Evolutionary conservation across 2,329 filamentous ascomycete species (phyloP).

Genomic region (Grosmannia clavigera): DNA sequence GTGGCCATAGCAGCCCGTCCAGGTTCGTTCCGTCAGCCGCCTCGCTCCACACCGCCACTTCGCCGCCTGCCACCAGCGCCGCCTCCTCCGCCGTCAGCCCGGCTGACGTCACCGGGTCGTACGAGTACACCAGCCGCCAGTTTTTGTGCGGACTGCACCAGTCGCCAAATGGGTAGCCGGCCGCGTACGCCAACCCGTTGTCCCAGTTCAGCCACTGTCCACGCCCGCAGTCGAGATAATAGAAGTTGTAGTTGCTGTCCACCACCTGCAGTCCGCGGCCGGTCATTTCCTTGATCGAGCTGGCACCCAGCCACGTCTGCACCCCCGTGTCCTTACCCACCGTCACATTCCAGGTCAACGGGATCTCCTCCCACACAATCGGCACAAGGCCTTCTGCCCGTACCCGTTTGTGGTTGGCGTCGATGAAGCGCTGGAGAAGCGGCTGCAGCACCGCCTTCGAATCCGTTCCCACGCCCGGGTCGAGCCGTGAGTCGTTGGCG

Average conservation of each 20-base stretch:
- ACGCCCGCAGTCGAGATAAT: constrained; percentile 75
- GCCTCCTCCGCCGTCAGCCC: constrained; percentile 49
- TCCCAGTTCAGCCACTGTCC: constrained; percentile 67
- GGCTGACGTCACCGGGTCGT: constrained; percentile 49
- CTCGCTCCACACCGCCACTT: constrained; percentile 73
- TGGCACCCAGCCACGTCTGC: constrained; percentile 63
- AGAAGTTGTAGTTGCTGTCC: constrained; percentile 64
- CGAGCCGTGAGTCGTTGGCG: constrained; percentile 58
- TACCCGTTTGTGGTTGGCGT: constrained; percentile 55
- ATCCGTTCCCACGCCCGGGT: constrained; percentile 59
- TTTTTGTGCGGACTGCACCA: constrained; percentile 72
- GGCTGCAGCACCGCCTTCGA: constrained; percentile 53
- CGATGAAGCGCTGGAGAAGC: constrained; percentile 65
- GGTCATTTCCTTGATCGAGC: constrained; percentile 48
- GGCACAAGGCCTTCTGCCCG: constrained; percentile 53
- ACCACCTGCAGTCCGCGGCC: constrained; percentile 57
- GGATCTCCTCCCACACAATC: constrained; percentile 82
- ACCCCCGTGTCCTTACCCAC: constrained; percentile 60
- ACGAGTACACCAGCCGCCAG: constrained; percentile 71
- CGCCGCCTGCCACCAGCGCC: constrained; percentile 65
- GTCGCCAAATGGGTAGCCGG: constrained; percentile 60
- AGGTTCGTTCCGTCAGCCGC: constrained; percentile 64
- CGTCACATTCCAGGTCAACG: constrained; percentile 64
- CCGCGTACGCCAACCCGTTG: constrained; percentile 37
- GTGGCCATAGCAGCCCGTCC: constrained; percentile 67